These are phyloP conservation scores for Podospora comata DNA, from an alignment of 495 filamentous ascomycete species.

Conservation along the genomic window DNA sequence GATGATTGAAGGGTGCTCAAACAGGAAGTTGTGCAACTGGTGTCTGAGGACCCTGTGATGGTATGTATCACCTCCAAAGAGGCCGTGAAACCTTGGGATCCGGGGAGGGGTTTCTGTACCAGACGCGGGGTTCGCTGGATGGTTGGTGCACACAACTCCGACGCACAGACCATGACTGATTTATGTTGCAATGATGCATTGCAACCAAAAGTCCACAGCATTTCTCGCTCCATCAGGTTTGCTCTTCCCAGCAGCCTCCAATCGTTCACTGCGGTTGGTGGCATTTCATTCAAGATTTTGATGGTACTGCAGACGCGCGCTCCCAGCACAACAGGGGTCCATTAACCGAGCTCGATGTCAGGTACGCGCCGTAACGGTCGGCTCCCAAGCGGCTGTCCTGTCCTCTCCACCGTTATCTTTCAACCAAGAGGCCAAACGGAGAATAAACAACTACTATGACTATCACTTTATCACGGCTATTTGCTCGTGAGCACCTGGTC, in stretches of 20 bases:
- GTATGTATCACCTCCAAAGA: not conserved
- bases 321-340: not conserved
- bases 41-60: not conserved
- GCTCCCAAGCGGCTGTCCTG: not conserved
- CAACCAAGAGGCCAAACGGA: too few relatives aligned
- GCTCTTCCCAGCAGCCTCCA: not conserved
- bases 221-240: not conserved
- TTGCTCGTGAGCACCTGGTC: not conserved
- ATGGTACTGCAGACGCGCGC: slow-evolving; percentile 4
- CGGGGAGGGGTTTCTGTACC: not conserved
- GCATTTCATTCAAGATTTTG: not conserved
- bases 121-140: not conserved
- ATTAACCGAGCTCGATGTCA: not conserved
- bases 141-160: not conserved
- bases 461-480: not conserved
- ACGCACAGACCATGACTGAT: not conserved
- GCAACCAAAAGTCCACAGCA: not conserved
- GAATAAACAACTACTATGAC: too few relatives aligned
- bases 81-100: not conserved
- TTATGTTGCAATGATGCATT: not conserved
- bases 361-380: not conserved
- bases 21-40: not conserved
- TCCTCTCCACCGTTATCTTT: not conserved
- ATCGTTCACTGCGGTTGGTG: not conserved
- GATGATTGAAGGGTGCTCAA: not conserved